Conservation (phyloP, 495 filamentous ascomycete species). For the Aspergillus coremiiformis region DNA sequence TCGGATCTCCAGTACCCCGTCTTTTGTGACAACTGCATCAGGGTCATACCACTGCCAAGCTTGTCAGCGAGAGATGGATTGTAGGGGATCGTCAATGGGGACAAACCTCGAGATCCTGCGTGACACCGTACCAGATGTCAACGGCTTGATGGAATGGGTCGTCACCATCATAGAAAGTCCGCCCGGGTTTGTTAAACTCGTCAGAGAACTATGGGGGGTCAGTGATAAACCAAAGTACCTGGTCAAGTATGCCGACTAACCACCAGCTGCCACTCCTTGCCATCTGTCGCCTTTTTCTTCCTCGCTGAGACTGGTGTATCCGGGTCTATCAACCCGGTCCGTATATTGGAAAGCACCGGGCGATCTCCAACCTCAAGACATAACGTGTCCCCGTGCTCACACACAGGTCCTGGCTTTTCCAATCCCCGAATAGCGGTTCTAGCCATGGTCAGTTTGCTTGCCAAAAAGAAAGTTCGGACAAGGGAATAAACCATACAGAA, state of each 20-base stretch:
- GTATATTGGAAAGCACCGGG: conserved; percentile 52
- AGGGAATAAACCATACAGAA: conserved; percentile 48
- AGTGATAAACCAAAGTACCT: background rate
- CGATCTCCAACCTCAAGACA: conserved; percentile 54
- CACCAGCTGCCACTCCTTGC: conserved; percentile 57
- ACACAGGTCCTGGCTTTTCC: conserved; percentile 21
- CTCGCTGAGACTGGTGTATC: conserved; percentile 57
- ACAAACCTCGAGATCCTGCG: conserved; percentile 60
- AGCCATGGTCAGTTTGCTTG: conserved; percentile 10
- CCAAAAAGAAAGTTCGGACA: background rate
- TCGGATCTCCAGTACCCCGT: conserved; percentile 58
- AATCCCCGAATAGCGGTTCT: conserved; percentile 51
- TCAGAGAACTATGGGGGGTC: conserved; percentile 57
- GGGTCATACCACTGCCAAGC: conserved; percentile 65
- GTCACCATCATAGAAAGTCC: conserved; percentile 68
- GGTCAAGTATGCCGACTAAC: conserved; percentile 28
- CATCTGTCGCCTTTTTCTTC: conserved; percentile 50
- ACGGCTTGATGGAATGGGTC: conserved; percentile 66
- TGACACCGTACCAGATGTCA: conserved; percentile 77
- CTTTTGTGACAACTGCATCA: conserved; percentile 61
- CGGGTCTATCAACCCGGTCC: conserved; percentile 59
- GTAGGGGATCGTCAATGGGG: background rate
- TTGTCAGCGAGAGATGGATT: background rate
- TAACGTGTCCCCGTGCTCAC: conserved; percentile 37
- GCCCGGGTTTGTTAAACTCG: conserved; percentile 64